A percentile compares a stretch with the other conserved stretches of the same genome.
Evolutionary conservation across 116 monocot species (phyloP).

Genomic region (Papilionanthe hybrid): DNA sequence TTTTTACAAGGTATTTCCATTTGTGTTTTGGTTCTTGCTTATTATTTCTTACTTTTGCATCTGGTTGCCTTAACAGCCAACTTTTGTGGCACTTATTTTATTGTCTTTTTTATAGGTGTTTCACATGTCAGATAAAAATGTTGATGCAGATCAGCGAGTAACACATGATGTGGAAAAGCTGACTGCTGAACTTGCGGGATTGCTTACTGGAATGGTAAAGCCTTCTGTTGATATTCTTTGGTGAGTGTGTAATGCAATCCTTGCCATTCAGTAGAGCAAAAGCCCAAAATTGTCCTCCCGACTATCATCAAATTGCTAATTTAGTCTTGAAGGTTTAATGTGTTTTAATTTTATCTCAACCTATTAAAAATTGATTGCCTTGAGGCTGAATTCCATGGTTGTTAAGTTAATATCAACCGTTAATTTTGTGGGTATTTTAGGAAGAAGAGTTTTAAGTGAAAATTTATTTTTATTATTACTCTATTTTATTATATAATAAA

Average conservation of each 20-base stretch:
- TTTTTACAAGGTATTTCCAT: conserved; percentile 81
- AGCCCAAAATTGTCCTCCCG: too few species aligned
- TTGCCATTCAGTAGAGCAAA: not conserved
- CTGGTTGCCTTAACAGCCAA: not conserved
- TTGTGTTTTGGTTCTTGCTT: not conserved
- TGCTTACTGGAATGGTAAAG: conserved; percentile 97
- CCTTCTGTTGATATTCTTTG: conserved; percentile 95
- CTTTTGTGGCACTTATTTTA: not conserved
- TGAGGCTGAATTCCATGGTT: too few species aligned
- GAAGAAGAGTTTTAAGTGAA: too few species aligned
- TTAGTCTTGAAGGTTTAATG: too few species aligned
- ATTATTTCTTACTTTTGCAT: not conserved
- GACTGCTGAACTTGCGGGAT: conserved; percentile 74
- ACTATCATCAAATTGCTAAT: too few species aligned
- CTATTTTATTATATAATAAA: too few species aligned
- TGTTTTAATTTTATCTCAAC: too few species aligned
- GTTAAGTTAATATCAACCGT: too few species aligned
- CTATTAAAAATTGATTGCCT: too few species aligned
- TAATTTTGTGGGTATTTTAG: too few species aligned
- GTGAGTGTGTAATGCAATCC: conserved; percentile 36
- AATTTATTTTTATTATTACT: too few species aligned
- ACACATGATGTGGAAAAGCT: conserved; percentile 93
- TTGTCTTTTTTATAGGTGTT: conserved; percentile 50
- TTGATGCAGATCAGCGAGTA: conserved; percentile 98
- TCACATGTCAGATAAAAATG: conserved; percentile 57